Base-by-base conservation (phyloP, 2,329 filamentous ascomycete species). In the Phyllosticta citriasiana region DNA sequence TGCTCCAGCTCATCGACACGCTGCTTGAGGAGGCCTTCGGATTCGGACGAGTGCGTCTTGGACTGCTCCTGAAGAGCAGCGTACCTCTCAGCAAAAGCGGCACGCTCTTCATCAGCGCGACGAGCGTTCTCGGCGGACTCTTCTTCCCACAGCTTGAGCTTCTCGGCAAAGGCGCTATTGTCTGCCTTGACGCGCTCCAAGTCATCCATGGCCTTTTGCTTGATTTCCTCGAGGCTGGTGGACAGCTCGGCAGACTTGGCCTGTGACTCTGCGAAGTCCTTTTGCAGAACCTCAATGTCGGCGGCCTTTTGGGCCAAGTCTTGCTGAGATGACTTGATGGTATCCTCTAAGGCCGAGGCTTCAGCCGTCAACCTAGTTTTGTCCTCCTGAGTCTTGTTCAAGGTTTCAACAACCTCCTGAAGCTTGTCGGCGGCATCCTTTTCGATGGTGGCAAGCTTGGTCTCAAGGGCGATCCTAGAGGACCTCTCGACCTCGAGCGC, bases 1-100 rank as follows among this genome's bases (percentile, higher is more conserved):
- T 53, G 59, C 50, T 61, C 59, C n/a, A 61, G 59, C 55, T 57
- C 59, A 16, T 61, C 54, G 22, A 61, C 14, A 22, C 55, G 59
- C 47, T 53, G 53, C 30, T 50, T 33, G 30, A 61, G 59, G 26
- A 33, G 59, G 8, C 53, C 55, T 25, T 57, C 54, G n/a, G 59
- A 52, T 51, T 61, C 59, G 4, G 55, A 54, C 2, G 59, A 53
- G 16, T 25, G 30, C 16, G 56, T 53, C 26, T 54, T 24, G 8
- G 55, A 33, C 26, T 61, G 54, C 12, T 47, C 30, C 54, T 57
- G 55, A 6, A 61, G 54, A 27, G 52, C 52, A 53, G 52, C 40
- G 40, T 47, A 47, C 40, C 40, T 47, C 12, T 51, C 53, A 19
- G 55, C 58, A 54, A 55, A 60, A n/a, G 58, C 58, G 52, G 58